phyloP scores from a whole-genome alignment of 371 early-diverging fungal genomes.

The Cokeromyces recurvatus region DNA sequence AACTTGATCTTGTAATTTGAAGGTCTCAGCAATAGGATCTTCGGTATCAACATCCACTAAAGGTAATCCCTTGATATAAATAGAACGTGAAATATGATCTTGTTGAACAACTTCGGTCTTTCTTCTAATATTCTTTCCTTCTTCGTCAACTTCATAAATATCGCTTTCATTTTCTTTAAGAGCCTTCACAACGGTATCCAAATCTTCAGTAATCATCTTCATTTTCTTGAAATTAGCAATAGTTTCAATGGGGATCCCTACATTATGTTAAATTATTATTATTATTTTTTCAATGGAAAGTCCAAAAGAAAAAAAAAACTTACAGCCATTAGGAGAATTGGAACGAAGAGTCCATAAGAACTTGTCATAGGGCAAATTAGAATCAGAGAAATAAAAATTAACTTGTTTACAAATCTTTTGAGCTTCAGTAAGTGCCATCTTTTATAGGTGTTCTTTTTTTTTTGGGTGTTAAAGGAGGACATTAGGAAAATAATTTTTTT shows the following conservation, averaged over 20 bases:
- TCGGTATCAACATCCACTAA: slow-evolving; percentile 27
- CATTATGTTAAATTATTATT: too few relatives aligned
- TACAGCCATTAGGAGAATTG: slow-evolving; percentile 56
- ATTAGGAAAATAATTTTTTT: too few relatives aligned
- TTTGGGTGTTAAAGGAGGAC: too few relatives aligned
- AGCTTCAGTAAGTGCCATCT: slow-evolving; percentile 22
- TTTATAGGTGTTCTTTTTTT: too few relatives aligned
- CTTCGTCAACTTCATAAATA: slow-evolving; percentile 57
- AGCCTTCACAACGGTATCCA: slow-evolving; percentile 49
- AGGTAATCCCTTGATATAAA: slow-evolving; percentile 66
- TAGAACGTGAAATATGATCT: slow-evolving; percentile 45
- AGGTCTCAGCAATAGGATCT: slow-evolving; percentile 30
- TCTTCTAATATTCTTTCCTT: slow-evolving; percentile 55
- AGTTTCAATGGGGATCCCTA: slow-evolving; percentile 51
- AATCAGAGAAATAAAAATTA: slow-evolving; percentile 78
- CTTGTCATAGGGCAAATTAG: slow-evolving; percentile 70
- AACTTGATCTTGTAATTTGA: slow-evolving; percentile 53
- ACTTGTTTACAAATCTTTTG: slow-evolving; percentile 67
- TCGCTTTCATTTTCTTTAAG: slow-evolving; percentile 47
- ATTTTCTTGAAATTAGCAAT: slow-evolving; percentile 70
- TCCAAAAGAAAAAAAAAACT: slow-evolving; percentile 1
- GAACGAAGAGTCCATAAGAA: slow-evolving; percentile 56
- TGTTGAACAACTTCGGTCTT: slow-evolving; percentile 42
- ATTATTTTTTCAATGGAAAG: too few relatives aligned
- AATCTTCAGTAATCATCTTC: slow-evolving; percentile 53